Conservation (phyloP, 139 green algal species). For the Pseudopediastrum boryanum region DNA sequence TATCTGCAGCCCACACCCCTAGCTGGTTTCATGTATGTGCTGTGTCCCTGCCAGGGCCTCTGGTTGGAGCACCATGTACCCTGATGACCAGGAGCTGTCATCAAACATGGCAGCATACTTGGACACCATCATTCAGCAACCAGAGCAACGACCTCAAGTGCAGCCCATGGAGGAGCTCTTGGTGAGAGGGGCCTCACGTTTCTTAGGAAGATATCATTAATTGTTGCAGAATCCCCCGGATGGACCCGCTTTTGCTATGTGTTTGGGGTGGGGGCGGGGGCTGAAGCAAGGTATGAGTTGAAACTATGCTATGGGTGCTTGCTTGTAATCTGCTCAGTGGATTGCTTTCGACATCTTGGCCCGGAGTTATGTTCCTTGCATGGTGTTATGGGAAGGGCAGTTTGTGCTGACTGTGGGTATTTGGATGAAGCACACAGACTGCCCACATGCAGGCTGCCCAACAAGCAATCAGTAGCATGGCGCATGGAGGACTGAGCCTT, state of each 20-base stretch:
- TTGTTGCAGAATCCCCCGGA: background rate
- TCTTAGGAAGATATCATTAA: background rate
- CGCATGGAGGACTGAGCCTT: no score
- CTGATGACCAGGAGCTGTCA: constrained; percentile 45
- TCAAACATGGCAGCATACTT: constrained; percentile 51
- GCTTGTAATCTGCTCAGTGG: no score
- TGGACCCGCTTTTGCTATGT: background rate
- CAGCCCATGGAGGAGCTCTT: background rate
- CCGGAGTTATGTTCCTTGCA: no score
- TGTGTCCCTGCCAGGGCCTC: constrained; percentile 6
- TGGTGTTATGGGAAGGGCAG: no score
- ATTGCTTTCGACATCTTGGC: no score
- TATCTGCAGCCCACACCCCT: background rate
- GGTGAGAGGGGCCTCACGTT: background rate
- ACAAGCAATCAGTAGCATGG: no score
- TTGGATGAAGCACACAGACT: no score
- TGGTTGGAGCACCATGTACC: constrained; percentile 53
- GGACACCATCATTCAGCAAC: constrained; percentile 31
- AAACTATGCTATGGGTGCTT: no score
- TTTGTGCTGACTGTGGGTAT: no score
- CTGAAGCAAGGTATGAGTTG: no score
- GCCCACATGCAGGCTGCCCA: no score
- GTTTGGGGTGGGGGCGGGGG: no score
- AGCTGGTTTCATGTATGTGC: background rate
- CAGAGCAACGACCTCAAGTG: background rate